Evolutionary conservation across 805 yeast species (phyloP).

Genomic region (Ogataea nakhonphanomensis): DNA sequence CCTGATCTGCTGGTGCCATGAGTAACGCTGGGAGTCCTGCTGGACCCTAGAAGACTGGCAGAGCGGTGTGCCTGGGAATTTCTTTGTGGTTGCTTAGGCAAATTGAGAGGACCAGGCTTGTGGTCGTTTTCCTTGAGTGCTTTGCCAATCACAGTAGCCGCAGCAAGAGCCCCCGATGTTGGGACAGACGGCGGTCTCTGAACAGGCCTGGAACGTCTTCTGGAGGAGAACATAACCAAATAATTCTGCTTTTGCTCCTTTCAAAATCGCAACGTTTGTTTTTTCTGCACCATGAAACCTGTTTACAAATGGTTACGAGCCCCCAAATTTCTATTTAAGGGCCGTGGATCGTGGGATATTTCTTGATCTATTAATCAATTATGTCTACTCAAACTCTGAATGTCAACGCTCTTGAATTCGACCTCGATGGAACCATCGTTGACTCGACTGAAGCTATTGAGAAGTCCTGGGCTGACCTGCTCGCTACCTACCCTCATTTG

Average conservation of each 20-base stretch:
- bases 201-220: conserved; percentile 20
- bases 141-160: conserved; percentile 55
- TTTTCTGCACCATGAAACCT: conserved; percentile 10
- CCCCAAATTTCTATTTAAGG: background rate
- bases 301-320: conserved; percentile 3
- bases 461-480: conserved; percentile 75
- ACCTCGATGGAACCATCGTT: conserved; percentile 85
- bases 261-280: conserved; percentile 1
- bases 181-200: conserved; percentile 28
- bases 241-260: conserved; percentile 7
- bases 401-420: conserved; percentile 48
- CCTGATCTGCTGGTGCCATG: conserved; percentile 9
- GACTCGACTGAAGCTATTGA: conserved; percentile 81
- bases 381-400: background rate
- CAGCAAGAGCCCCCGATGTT: conserved; percentile 56
- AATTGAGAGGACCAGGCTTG: conserved; percentile 28
- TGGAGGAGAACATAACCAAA: conserved; percentile 19
- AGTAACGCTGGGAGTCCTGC: conserved; percentile 25
- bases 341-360: background rate
- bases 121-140: conserved; percentile 40
- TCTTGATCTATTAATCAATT: background rate
- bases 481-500: conserved; percentile 59
- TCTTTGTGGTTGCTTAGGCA: conserved; percentile 28
- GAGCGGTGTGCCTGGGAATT: conserved; percentile 16
- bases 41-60: conserved; percentile 19